Conservation (phyloP, 345 rosid species). For the Bretschneidera sinensis region DNA sequence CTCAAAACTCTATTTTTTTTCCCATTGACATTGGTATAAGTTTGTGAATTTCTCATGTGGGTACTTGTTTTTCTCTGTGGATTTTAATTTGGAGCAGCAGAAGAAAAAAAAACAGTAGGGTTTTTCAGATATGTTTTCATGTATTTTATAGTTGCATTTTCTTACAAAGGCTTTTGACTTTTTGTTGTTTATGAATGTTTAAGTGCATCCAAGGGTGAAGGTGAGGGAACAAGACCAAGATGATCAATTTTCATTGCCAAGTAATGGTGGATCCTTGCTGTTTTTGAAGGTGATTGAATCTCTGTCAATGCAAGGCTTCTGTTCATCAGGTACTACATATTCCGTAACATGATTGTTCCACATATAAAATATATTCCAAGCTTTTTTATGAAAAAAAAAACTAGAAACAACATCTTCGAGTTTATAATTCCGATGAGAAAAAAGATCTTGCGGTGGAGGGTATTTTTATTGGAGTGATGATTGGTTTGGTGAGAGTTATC, state of each 20-base stretch:
- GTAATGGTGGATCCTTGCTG: conserved; percentile 2
- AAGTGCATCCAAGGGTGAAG: conserved; percentile 34
- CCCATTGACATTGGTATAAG: no score
- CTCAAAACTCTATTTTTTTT: not conserved
- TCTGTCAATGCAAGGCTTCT: conserved; percentile 8
- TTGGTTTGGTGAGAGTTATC: no score
- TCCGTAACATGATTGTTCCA: no score
- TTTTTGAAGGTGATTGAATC: conserved; percentile 18
- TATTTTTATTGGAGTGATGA: no score
- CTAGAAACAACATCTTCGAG: no score
- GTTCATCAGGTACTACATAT: no score
- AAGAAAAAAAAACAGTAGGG: no score
- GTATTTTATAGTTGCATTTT: not conserved
- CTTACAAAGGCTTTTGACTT: not conserved
- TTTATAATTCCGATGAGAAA: not conserved
- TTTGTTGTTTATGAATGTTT: conserved; percentile 7
- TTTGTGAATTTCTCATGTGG: not conserved
- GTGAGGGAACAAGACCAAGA: conserved; percentile 20
- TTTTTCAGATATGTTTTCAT: no score
- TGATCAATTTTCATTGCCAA: conserved; percentile 8
- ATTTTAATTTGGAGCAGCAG: not conserved
- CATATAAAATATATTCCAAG: no score
- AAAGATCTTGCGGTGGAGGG: no score
- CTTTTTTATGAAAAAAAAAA: no score
- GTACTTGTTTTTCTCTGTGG: not conserved